These are phyloP conservation scores for Fusarium siculi DNA, from an alignment of 2,329 filamentous ascomycete genomes.

Conservation along the genomic window DNA sequence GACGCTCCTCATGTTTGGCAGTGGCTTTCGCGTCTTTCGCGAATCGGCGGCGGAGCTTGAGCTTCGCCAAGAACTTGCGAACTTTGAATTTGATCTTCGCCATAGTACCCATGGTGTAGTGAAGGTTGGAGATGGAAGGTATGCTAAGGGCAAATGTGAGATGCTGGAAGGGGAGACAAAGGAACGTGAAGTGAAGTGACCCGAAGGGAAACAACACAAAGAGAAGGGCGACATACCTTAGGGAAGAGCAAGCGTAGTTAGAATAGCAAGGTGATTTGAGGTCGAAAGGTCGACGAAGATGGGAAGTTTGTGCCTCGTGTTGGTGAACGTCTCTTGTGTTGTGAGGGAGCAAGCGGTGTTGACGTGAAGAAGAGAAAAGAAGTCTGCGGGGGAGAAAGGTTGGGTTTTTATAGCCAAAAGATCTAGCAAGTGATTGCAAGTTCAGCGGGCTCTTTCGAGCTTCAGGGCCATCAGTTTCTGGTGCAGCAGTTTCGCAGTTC, in stretches of 20 bases:
- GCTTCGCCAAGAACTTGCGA: fast-evolving
- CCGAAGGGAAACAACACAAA: background rate
- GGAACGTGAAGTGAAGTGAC: background rate
- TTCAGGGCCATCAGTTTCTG: background rate
- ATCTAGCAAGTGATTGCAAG: slow-evolving; percentile 1
- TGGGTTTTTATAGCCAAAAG: slow-evolving; percentile 13
- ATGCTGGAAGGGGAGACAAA: background rate
- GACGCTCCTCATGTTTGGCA: background rate
- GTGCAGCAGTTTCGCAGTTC: background rate
- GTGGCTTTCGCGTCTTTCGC: fast-evolving
- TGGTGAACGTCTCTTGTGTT: too few species aligned
- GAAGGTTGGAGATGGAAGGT: background rate
- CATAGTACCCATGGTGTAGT: too few species aligned
- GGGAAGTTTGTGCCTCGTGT: too few species aligned
- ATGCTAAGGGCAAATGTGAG: slow-evolving; percentile 1
- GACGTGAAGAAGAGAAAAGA: background rate
- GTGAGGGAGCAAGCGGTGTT: background rate
- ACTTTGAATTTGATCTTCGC: background rate
- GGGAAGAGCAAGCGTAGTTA: too few species aligned
- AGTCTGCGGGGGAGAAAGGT: background rate
- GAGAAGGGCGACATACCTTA: slow-evolving; percentile 4
- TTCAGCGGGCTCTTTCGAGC: background rate
- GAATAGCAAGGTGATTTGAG: too few species aligned
- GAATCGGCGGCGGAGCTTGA: fast-evolving
- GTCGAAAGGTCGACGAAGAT: too few species aligned